phyloP scores from a whole-genome alignment of 2,329 filamentous ascomycete genomes.

The Hysterium pulicare region DNA sequence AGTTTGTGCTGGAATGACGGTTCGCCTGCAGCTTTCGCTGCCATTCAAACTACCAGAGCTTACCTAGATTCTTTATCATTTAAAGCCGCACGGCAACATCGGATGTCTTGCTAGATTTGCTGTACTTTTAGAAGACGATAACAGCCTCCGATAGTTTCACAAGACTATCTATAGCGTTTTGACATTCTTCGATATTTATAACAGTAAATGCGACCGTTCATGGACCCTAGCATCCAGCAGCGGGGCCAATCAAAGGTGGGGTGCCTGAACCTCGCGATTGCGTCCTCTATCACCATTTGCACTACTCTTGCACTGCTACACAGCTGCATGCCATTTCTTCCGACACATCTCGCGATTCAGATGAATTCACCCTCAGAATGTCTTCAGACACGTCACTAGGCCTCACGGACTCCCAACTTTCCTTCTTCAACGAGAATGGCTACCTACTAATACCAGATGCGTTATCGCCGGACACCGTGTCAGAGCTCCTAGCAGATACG shows the following conservation, averaged over 20 bases:
- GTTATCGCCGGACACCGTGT: slow-evolving; percentile 63
- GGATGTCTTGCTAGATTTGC: too few species aligned
- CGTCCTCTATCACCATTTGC: not conserved
- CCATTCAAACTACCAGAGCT: too few species aligned
- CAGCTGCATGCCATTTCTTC: not conserved
- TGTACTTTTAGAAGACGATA: too few species aligned
- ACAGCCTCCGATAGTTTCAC: too few species aligned
- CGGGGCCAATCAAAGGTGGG: not conserved
- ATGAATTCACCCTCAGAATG: not conserved
- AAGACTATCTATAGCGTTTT: too few species aligned
- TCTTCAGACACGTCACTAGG: slow-evolving; percentile 36
- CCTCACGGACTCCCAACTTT: slow-evolving; percentile 68
- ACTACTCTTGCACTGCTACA: not conserved
- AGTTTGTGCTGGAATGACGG: too few species aligned
- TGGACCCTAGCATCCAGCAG: not conserved
- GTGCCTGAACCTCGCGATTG: too few species aligned
- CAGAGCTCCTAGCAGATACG: slow-evolving; percentile 70
- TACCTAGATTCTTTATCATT: too few species aligned
- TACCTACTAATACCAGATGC: slow-evolving; percentile 84
- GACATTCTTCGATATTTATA: too few species aligned
- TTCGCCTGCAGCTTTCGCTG: too few species aligned
- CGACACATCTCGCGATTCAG: not conserved
- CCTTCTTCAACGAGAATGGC: slow-evolving; percentile 74
- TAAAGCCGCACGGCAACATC: too few species aligned
- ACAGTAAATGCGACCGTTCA: too few species aligned